These are phyloP conservation scores for Monosporozyma yasuniensis DNA, from an alignment of 805 yeast species.

Conservation along the genomic window DNA sequence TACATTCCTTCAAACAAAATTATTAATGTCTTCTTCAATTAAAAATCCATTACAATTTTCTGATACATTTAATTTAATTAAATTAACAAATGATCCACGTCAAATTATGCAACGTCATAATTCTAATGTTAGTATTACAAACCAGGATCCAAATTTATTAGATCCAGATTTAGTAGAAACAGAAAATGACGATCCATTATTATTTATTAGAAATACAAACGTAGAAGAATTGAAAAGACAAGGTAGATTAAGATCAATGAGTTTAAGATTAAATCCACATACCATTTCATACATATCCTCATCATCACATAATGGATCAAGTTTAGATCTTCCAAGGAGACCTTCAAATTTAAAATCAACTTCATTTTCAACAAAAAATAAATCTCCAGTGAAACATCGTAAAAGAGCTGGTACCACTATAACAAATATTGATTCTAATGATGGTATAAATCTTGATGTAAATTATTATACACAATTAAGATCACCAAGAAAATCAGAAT, in stretches of 20 bases:
- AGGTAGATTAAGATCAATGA: constrained; percentile 6
- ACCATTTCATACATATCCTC: not conserved
- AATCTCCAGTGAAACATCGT: not conserved
- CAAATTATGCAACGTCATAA: not conserved
- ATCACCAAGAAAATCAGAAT: not conserved
- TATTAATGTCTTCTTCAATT: constrained; percentile 35
- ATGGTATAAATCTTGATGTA: not conserved
- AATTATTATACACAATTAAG: not conserved
- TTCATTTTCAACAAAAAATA: not conserved
- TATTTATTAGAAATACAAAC: constrained; percentile 7
- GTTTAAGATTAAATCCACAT: constrained; percentile 13
- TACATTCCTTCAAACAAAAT: constrained; percentile 50
- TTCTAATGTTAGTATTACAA: not conserved
- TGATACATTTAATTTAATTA: constrained; percentile 10
- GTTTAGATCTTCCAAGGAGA: not conserved
- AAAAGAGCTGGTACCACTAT: not conserved
- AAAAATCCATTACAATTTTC: constrained; percentile 26
- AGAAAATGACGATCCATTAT: constrained; percentile 14
- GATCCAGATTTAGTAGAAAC: constrained; percentile 23
- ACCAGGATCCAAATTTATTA: constrained; percentile 3
- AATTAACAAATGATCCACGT: constrained; percentile 3
- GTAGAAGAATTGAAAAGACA: not conserved
- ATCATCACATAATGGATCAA: not conserved
- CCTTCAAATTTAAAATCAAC: not conserved
- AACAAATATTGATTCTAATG: not conserved